Evolutionary conservation across 2,329 filamentous ascomycete species (phyloP).

Genomic region (Colletotrichum scovillei): DNA sequence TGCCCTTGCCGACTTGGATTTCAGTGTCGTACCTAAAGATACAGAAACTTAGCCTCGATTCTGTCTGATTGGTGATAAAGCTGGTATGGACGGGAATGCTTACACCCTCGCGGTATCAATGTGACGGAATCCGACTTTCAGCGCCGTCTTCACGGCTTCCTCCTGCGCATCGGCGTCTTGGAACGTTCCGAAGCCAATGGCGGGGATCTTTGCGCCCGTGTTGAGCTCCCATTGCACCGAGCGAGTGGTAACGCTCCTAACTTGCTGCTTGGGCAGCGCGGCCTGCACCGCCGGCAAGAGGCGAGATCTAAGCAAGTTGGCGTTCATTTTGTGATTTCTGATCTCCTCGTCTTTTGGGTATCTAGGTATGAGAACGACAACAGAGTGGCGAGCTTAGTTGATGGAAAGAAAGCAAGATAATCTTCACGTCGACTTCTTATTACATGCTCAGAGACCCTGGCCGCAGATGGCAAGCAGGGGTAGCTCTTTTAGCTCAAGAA

Average conservation of each 20-base stretch:
- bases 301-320: neutral
- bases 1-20: constrained; percentile 39
- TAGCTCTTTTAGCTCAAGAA: too few relatives aligned
- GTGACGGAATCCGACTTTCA: constrained; percentile 47
- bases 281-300: neutral
- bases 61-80: neutral
- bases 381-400: neutral
- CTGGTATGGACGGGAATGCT: too few relatives aligned
- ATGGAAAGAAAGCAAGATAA: neutral
- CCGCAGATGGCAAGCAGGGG: too few relatives aligned
- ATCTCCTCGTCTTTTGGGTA: too few relatives aligned
- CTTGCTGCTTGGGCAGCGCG: neutral
- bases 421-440: too few relatives aligned
- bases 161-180: constrained; percentile 44
- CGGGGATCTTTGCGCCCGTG: constrained; percentile 42
- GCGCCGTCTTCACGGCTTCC: constrained; percentile 38
- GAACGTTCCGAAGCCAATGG: constrained; percentile 46
- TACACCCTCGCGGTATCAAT: constrained; percentile 46
- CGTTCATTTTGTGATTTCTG: neutral
- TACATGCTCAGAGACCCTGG: too few relatives aligned
- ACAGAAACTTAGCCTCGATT: neutral
- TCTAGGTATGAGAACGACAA: too few relatives aligned
- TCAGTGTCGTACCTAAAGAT: constrained; percentile 22
- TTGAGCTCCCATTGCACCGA: constrained; percentile 31
- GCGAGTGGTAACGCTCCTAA: neutral